Evolutionary conservation across 208 protist genomes (phyloP), one percentile per base, ranked within the genome.

Genomic region (Strigomonas culicis): DNA sequence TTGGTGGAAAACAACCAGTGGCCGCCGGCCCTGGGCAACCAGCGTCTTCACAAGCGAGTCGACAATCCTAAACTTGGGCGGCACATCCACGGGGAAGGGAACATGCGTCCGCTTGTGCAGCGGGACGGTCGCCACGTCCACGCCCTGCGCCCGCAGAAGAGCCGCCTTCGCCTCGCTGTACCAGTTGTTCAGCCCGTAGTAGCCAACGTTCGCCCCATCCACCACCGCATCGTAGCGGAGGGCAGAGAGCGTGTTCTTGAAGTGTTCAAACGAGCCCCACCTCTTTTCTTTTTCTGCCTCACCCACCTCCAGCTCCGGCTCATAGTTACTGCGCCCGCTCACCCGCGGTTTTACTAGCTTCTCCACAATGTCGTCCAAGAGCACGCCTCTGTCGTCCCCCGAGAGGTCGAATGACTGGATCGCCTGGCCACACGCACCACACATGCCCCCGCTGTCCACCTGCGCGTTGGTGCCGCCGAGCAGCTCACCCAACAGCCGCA

Each of bases 171-270:
- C 84, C 49, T 80, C 77, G 21, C 59, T 24, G 53, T 92, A 90
- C 86, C 86, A 90, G 63, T 72, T 87, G 50, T 59, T 92, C 30
- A 94, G 70, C 0, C 88, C 88, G 73, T 94, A 94, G 61, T 94
- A 94, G 21, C 88, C 86, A 24, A 92, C 71, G 56, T 90, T 91
- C 0, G 86, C 85, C 25, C 86, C 89, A 47, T 92, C 86, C 70
- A 92, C 88, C 30, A 94, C 73, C 0, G 82, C 78, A 74, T 93
- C 86, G 69, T 80, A 93, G 6, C 72, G 53, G 63, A 75, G 63
- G 7, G n/a, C 64, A 11, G 63, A 36, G 34, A 88, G 50, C 2
- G 58, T 65, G 2, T 15, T 44, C 56, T 84, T 84, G 64, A 93
- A 93, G 0, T 31, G 56, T 13, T 84, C 79, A 59, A 90, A 90